Conservation (phyloP, 345 rosid species). For the Salix koriyanagi region DNA sequence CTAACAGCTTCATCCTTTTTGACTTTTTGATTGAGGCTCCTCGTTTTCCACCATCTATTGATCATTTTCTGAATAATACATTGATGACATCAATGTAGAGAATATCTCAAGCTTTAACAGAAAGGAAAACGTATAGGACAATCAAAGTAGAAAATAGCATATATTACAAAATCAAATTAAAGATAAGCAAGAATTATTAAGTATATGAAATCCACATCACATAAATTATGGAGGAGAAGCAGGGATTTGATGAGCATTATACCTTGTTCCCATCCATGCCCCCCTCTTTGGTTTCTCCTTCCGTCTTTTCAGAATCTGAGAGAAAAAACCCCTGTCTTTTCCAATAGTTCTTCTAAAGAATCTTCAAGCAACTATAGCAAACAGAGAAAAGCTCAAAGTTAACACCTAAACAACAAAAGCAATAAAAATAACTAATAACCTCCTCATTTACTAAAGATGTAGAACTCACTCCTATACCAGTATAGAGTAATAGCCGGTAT, state of each 20-base stretch:
- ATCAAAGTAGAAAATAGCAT: conserved; percentile 1
- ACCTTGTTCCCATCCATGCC: conserved; percentile 88
- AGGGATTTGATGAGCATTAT: conserved; percentile 6
- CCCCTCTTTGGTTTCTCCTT: conserved; percentile 79
- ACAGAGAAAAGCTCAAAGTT: not conserved
- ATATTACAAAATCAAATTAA: not conserved
- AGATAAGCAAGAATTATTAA: not conserved
- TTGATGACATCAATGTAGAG: conserved; percentile 3
- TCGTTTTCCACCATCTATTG: conserved; percentile 78
- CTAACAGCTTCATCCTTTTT: conserved; percentile 77
- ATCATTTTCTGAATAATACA: conserved; percentile 61
- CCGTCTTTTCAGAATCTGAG: conserved; percentile 77
- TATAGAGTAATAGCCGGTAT: too few species aligned
- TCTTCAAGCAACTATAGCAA: conserved; percentile 79
- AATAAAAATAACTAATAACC: not conserved
- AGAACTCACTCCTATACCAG: conserved; percentile 19
- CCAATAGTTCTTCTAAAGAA: conserved; percentile 79
- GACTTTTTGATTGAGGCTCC: conserved; percentile 74
- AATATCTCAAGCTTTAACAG: not conserved
- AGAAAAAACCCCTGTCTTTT: conserved; percentile 63
- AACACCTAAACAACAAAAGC: not conserved
- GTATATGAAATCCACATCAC: not conserved
- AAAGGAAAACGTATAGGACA: not conserved
- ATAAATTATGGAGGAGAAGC: not conserved
- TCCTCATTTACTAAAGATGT: not conserved